A percentile compares a stretch with the other conserved stretches of the same genome.
Conservation (phyloP, 176 grass and related monocot species). For the Canna indica region DNA sequence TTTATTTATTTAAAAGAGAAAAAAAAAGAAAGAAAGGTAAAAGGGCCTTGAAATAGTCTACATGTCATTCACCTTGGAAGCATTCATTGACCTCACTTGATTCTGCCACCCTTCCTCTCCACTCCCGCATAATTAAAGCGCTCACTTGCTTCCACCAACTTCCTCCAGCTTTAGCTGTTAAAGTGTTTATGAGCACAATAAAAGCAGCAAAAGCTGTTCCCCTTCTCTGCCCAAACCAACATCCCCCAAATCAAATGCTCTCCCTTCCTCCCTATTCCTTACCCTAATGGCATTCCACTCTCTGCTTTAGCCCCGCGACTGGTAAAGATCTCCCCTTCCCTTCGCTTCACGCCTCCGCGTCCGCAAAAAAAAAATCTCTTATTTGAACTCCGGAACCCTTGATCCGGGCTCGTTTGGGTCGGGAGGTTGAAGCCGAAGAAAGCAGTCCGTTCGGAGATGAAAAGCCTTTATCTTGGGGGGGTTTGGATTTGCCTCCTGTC, state of each 20-base stretch:
- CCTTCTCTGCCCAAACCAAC: no score
- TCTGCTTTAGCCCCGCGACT: no score
- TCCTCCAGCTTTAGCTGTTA: background rate
- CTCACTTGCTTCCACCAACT: background rate
- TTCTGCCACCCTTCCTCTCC: background rate
- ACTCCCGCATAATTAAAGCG: no score
- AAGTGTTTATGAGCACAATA: background rate
- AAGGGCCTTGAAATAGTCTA: no score
- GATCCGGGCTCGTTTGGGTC: background rate
- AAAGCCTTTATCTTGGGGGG: background rate
- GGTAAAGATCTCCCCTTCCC: background rate
- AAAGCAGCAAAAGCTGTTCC: background rate
- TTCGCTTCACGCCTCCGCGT: background rate
- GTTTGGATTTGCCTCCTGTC: constrained; percentile 18
- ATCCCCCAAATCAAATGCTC: no score
- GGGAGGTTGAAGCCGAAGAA: background rate
- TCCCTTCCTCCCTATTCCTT: no score
- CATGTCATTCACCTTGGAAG: background rate
- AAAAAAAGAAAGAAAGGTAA: no score
- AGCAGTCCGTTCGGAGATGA: background rate
- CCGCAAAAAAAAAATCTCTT: background rate
- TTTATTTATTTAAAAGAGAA: no score
- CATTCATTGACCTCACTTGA: background rate
- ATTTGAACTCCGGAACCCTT: background rate
- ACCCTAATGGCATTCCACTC: background rate